Base-by-base conservation (phyloP, 1,139 yeast genomes). In the Hanseniaspora sp. region DNA sequence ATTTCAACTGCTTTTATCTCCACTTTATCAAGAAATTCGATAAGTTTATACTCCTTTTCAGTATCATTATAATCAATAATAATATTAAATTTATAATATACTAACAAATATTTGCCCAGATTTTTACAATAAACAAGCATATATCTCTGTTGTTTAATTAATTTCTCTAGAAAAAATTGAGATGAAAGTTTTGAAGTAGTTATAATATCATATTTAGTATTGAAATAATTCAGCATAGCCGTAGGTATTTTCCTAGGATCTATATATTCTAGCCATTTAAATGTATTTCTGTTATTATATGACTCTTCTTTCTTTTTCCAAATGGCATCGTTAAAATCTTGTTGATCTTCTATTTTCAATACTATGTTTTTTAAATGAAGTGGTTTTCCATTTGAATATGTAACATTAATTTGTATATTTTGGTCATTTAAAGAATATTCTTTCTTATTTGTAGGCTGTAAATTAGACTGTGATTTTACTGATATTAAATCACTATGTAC, bases 221-320 rank as follows among this genome's bases (percentile, higher is more conserved):
- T 23, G n/a, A 35, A 30, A 37, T 42, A 51, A 7, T 31, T 15
- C 13, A 35, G 15, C 17, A 51, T n/a, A 7, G 67, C 65, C 15
- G 64, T 18, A 1, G 69, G 70, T 41, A 66, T 47, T 43, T 59
- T 62, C 9, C 53, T 46, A 15, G 63, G 17, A 52, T 61, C 63
- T 7, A 66, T 59, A 41, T 64, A 64, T n/a, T 59, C 60, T 2
- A 61, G n/a, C 48, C 62, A 61, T 9, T 55, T 42, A 5, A 63
- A 62, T 23, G 53, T 60, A 13, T 40, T 44, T 9, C 34, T 31
- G 34, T 15, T 30, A 4, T 18, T 49, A 29, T 48, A 46, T 9
- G 15, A 3, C 9, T 33, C 33, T 15, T 43, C 33, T 39, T 48
- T 53, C 28, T 39, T 44, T 18, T 33, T 8, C 5, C 38, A 7